Base-by-base conservation (phyloP, 129 eudicot genomes). In the Escallonia rubra region DNA sequence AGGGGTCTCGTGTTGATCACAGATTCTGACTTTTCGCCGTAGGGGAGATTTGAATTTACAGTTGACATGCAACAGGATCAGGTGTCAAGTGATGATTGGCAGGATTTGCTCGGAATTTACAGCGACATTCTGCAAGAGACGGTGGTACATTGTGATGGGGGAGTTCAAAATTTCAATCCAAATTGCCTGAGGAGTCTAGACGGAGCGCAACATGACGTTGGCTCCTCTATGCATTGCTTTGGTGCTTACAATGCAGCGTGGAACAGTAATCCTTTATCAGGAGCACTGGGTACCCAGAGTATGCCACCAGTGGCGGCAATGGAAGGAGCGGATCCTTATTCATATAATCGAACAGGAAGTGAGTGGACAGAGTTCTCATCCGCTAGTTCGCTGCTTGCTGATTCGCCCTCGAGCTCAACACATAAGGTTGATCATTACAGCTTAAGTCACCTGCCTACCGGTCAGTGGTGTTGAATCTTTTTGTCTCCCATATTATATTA, bases 61-160 rank as follows among this genome's bases (percentile, higher is more conserved):
- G 34, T 23, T 23, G 34, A 23, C 34, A 23, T 23, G 34, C 34
- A 23, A 23, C 34, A 23, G 34, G 34, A 69, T 74, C 84, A 72
- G 59, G 9, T 56, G 8, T 78, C 46, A 50, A 49, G 43, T 14
- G 82, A 70, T 45, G 74, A 77, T 40, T 83, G 90, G 90, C 65
- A 71, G 53, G 95, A 87, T 14, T 70, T 83, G 79, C 41, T 87
- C 5, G 95, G 86, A 15, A 61, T 83, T 43, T 87, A 83, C 72
- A 72, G 74, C 10, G 78, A 64, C 8, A n/a, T 83, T 51, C 74
- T 87, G 73, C 73, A 71, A 58, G 70, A 73, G 59, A 66, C 50
- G 45, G 68, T 41, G 39, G 43, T 34, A 69, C 60, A 49, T 39
- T 14, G 13, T 40, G 59, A 43, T n/a, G 51, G 41, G 59, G 58